Conservation (phyloP, 768 basidiomycete species). For the Calocera cornea region DNA sequence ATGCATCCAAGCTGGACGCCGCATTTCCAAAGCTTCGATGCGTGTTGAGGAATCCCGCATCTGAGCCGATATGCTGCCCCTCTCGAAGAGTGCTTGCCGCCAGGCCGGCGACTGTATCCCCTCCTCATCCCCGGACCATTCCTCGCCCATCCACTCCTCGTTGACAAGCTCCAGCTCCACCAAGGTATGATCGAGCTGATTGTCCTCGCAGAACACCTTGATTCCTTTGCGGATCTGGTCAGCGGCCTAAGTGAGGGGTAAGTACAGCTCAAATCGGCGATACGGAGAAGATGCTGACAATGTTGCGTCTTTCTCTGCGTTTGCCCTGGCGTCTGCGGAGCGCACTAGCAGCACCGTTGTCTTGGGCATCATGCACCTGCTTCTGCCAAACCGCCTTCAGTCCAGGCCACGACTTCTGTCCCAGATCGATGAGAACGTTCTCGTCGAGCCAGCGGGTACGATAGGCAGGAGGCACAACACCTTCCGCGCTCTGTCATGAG, state of each 20-base stretch:
- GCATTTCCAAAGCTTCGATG: not conserved
- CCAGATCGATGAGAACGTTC: not conserved
- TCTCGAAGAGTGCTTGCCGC: not conserved
- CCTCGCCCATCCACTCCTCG: not conserved
- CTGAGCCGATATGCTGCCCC: not conserved
- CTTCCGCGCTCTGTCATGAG: not conserved
- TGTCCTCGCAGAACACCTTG: not conserved
- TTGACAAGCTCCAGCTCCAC: not conserved
- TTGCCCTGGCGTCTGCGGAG: not conserved
- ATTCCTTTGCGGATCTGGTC: not conserved
- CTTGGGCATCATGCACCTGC: not conserved
- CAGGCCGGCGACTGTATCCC: not conserved
- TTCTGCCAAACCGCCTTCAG: not conserved
- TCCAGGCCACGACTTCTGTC: not conserved
- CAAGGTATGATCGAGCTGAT: not conserved
- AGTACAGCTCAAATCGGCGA: not conserved
- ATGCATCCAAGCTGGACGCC: not conserved
- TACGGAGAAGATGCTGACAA: not conserved
- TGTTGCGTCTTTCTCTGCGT: not conserved
- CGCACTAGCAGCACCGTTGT: not conserved
- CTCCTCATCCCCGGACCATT: not conserved
- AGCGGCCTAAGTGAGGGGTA: not conserved
- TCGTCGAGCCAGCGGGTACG: not conserved
- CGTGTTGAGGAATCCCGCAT: not conserved
- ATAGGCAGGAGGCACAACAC: not conserved